phyloP scores from a whole-genome alignment of 2,329 filamentous ascomycete species.

The Curvularia sp. region DNA sequence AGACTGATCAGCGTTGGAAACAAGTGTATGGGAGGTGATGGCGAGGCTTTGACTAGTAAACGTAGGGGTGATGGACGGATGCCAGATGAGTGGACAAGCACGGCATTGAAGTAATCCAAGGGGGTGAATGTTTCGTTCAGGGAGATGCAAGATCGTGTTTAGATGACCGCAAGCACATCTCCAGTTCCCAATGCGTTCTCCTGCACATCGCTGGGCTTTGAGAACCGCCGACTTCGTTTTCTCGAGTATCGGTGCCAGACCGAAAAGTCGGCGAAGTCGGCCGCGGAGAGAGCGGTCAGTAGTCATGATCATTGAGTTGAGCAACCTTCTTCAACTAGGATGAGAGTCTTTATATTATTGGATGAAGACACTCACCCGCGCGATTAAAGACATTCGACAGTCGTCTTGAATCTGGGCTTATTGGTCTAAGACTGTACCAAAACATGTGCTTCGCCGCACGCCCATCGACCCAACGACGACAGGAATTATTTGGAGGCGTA shows the following conservation, averaged over 20 bases:
- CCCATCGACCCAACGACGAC: not conserved
- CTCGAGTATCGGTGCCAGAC: not conserved
- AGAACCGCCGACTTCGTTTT: not conserved
- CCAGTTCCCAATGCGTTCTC: not conserved
- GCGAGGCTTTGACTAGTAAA: not conserved
- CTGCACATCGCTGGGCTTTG: not conserved
- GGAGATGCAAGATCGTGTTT: constrained; percentile 4
- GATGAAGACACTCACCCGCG: not conserved
- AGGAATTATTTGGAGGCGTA: too few relatives aligned
- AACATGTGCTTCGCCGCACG: not conserved
- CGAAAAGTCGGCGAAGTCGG: not conserved
- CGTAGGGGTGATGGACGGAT: not conserved
- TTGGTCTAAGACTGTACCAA: not conserved
- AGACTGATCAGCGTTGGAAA: not conserved
- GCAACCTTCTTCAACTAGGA: too few relatives aligned
- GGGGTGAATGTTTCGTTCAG: not conserved
- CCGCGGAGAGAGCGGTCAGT: not conserved
- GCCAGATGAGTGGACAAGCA: constrained; percentile 3
- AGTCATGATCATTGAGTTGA: not conserved
- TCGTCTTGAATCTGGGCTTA: not conserved
- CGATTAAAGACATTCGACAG: not conserved
- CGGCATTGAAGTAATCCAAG: constrained; percentile 6
- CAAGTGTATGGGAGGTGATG: not conserved
- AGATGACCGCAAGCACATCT: constrained; percentile 2
- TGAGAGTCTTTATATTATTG: not conserved